These are phyloP conservation scores for Syncephalastrum racemosum DNA, from an alignment of 371 early-diverging fungal species.

Conservation along the genomic window DNA sequence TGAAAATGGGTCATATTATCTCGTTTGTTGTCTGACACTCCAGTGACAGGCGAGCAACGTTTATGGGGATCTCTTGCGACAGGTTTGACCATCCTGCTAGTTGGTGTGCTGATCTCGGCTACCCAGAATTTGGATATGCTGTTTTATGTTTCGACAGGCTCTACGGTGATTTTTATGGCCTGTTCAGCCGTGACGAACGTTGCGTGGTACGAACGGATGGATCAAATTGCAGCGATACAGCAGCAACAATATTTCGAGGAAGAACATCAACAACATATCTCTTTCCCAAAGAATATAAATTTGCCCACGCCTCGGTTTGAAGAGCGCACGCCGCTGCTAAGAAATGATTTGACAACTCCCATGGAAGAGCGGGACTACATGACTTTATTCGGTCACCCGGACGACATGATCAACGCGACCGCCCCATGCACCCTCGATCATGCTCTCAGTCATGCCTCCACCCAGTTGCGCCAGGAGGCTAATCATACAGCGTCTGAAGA, in stretches of 20 bases:
- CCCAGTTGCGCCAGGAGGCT: constrained; percentile 33
- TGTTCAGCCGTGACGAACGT: constrained; percentile 16
- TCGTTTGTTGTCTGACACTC: not conserved
- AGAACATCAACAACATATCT: not conserved
- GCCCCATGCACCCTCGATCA: no score
- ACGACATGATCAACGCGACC: no score
- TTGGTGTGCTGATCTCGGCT: constrained; percentile 34
- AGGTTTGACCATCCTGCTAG: constrained; percentile 36
- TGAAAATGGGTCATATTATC: not conserved
- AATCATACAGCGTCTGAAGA: constrained; percentile 30
- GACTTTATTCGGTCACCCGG: no score
- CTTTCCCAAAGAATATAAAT: not conserved
- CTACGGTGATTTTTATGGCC: constrained; percentile 25
- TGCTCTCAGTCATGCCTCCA: no score
- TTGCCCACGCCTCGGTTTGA: no score
- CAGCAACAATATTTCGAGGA: no score
- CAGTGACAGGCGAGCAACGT: constrained; percentile 37
- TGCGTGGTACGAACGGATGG: not conserved
- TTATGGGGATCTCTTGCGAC: constrained; percentile 45
- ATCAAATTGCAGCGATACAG: no score
- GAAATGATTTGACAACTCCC: no score
- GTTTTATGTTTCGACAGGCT: constrained; percentile 32
- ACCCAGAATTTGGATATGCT: constrained; percentile 30
- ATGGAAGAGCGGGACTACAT: no score
- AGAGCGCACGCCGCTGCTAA: no score